phyloP scores from a whole-genome alignment of 164 flowering plant genomes.

The Aristolochia contorta region DNA sequence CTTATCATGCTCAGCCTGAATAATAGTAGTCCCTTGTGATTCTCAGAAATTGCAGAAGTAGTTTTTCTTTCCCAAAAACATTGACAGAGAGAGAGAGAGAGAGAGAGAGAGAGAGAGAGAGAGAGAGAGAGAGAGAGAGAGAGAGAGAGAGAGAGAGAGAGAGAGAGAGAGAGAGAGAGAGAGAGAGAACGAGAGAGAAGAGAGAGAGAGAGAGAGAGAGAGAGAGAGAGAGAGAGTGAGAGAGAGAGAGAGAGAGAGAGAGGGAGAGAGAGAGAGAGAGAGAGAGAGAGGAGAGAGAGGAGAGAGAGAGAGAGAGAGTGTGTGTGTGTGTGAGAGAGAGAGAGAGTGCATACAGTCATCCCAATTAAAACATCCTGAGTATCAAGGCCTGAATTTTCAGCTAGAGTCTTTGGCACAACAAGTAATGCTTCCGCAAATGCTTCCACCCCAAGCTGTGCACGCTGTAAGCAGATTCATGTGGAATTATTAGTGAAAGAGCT shows the following conservation, averaged over 20 bases:
- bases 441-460: constrained; percentile 96
- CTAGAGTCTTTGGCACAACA: constrained; percentile 90
- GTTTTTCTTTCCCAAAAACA: not conserved
- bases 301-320: not conserved
- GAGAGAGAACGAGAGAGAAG: too few relatives aligned
- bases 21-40: not conserved
- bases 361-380: constrained; percentile 90
- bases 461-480: constrained; percentile 33
- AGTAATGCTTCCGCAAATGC: constrained; percentile 99
- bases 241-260: not conserved
- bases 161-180: not conserved
- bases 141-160: not conserved
- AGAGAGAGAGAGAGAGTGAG: not conserved
- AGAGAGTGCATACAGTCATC: constrained; percentile 42
- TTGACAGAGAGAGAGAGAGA: not conserved
- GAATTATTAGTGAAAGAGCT: not conserved
- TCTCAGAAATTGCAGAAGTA: not conserved
- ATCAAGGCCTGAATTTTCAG: constrained; percentile 97
- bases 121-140: not conserved
- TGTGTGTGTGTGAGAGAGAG: too few relatives aligned
- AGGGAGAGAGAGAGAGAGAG: not conserved
- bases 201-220: not conserved
- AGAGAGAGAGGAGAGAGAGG: not conserved
- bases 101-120: not conserved
- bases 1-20: constrained; percentile 87